Evolutionary conservation across 441 rosid species (phyloP), one percentile per base, ranked within the genome.

Genomic region (Omphalea diandra): DNA sequence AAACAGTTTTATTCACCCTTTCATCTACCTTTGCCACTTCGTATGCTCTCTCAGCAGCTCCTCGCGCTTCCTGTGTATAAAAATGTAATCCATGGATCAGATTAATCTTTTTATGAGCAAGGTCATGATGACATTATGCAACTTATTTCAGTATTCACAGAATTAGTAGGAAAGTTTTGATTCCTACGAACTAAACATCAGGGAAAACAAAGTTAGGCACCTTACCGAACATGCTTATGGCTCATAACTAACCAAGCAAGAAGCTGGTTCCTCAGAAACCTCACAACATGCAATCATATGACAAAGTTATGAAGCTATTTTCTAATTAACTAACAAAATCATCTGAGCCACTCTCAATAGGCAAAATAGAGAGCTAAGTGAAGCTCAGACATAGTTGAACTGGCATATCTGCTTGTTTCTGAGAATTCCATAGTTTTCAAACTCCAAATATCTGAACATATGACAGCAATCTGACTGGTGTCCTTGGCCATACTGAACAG

Each of bases 41-140:
- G 41, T 40, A 54, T 47, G 87, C 90, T 74, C 75, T 85, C 75
- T 77, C 83, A 12, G 88, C 89, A 67, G 91, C 89, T 67, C 72
- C 79, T 66, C 55, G 86, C 33, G 96, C 96, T 80, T 84, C 86
- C 96, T 90, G 90, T 52, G 62, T 24, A 11, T n/a, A 36, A 43
- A 27, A 38, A 3, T 3, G 24, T 17, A 59, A 35, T 8, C 1
- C 9, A 36, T 22, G 2, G 41, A 47, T 50, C 7, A 20, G 31
- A 36, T 20, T 22, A 22, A 50, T 26, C 31, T 9, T 60, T 33
- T 33, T 7, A 57, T 12, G 29, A 35, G 33, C 9, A 33, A 7
- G 22, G 22, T 67, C 7, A 49, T 50, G 9, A 14, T 43, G 29
- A 1, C 20, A 33, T 7, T 12, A 52, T 27, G 22, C 10, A 11